Evolutionary conservation across 345 rosid genomes (phyloP).

Genomic region (Viola odorata): DNA sequence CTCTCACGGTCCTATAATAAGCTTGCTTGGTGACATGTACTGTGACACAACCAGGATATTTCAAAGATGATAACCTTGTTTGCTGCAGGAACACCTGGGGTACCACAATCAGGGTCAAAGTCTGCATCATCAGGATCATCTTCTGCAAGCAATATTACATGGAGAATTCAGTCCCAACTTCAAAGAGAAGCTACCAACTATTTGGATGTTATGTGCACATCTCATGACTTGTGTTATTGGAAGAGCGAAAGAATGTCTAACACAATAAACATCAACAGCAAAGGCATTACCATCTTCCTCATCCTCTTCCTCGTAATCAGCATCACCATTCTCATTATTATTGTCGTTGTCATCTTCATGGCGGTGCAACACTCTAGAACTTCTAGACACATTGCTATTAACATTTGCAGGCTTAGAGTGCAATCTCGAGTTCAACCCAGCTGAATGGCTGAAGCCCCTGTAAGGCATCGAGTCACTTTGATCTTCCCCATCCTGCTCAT

Average conservation of each 20-base stretch:
- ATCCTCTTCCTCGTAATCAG: slow-evolving; percentile 75
- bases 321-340: slow-evolving; percentile 47
- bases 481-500: slow-evolving; percentile 98
- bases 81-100: slow-evolving; percentile 28
- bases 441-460: slow-evolving; percentile 47
- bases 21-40: no score
- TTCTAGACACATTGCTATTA: slow-evolving; percentile 41
- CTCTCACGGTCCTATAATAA: no score
- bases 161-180: slow-evolving; percentile 7
- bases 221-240: background rate
- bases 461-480: slow-evolving; percentile 69
- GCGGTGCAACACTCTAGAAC: slow-evolving; percentile 42
- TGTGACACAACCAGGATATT: background rate
- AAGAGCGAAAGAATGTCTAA: background rate
- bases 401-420: slow-evolving; percentile 38
- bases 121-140: slow-evolving; percentile 99
- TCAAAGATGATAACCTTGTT: slow-evolving; percentile 48
- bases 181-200: slow-evolving; percentile 6
- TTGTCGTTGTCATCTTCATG: slow-evolving; percentile 31
- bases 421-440: slow-evolving; percentile 47
- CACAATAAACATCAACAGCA: slow-evolving; percentile 15
- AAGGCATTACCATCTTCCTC: slow-evolving; percentile 74
- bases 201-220: background rate
- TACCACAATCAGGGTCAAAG: slow-evolving; percentile 78
- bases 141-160: slow-evolving; percentile 50